Conservation (phyloP, 2,329 filamentous ascomycete species). For the Aspergillus fischeri region DNA sequence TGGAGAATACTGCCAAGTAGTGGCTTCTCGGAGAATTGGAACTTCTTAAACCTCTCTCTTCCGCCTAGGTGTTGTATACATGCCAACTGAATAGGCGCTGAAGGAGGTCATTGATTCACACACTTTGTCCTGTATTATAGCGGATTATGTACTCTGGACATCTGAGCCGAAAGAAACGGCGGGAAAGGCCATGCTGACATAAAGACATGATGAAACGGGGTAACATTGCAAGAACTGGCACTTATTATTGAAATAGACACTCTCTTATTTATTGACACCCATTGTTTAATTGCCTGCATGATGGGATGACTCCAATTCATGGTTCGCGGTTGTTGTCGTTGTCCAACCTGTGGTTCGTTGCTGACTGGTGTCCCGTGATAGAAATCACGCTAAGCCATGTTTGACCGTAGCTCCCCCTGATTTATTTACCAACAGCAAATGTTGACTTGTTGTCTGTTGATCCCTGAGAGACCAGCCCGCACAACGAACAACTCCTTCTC, state of each 20-base stretch:
- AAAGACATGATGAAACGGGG: neutral
- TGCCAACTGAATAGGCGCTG: neutral
- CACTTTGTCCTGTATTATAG: neutral
- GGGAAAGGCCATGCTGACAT: neutral
- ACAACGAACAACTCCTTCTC: neutral
- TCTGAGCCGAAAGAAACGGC: neutral
- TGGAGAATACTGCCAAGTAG: slow-evolving; percentile 24
- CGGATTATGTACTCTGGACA: neutral
- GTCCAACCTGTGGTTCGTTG: slow-evolving; percentile 24
- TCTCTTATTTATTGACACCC: neutral
- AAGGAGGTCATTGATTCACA: neutral
- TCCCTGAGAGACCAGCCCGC: slow-evolving; percentile 9
- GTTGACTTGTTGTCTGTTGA: slow-evolving; percentile 3
- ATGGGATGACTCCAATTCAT: neutral
- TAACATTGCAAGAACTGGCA: neutral
- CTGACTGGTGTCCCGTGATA: slow-evolving; percentile 8
- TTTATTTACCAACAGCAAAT: neutral
- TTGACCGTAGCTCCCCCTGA: neutral
- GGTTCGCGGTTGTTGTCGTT: slow-evolving; percentile 5
- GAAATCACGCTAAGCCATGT: neutral
- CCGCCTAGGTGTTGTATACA: neutral
- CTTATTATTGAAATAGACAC: neutral
- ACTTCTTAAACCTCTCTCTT: neutral
- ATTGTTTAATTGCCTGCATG: neutral
- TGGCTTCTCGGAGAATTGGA: neutral